phyloP scores from a whole-genome alignment of 345 rosid species.

The Hypericum androsaemum region DNA sequence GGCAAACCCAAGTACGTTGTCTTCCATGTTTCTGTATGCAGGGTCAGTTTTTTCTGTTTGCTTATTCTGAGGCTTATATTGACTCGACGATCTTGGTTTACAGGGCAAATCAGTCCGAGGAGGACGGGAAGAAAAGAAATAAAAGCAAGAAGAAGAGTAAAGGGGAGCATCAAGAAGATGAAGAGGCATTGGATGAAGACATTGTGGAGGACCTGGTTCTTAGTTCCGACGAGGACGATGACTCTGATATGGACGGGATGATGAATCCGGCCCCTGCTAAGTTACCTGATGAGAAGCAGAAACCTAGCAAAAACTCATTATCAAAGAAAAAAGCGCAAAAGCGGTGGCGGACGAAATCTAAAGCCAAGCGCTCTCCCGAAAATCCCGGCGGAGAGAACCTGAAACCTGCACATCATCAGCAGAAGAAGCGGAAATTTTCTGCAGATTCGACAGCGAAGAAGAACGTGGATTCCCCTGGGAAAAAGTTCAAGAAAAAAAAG shows the following conservation, averaged over 20 bases:
- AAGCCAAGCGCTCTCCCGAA: constrained; percentile 20
- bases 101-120: constrained; percentile 39
- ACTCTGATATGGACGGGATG: too few relatives aligned
- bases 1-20: constrained; percentile 43
- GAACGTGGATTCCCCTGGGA: constrained; percentile 3
- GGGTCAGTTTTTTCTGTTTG: background rate
- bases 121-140: constrained; percentile 41
- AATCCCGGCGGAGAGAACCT: constrained; percentile 20
- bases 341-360: constrained; percentile 2
- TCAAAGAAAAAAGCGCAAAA: too few relatives aligned
- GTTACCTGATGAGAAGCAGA: too few relatives aligned
- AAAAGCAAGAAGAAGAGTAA: constrained; percentile 28
- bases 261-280: too few relatives aligned
- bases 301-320: too few relatives aligned
- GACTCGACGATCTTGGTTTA: constrained; percentile 4
- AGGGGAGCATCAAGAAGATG: constrained; percentile 22
- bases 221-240: constrained; percentile 74
- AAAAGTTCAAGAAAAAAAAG: constrained; percentile 17
- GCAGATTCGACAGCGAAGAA: constrained; percentile 7
- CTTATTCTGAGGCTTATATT: background rate
- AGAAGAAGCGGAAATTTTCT: constrained; percentile 23
- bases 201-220: constrained; percentile 77
- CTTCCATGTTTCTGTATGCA: constrained; percentile 3
- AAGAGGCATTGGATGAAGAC: constrained; percentile 52
- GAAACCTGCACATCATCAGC: constrained; percentile 8